Evolutionary conservation across 2,329 filamentous ascomycete genomes (phyloP).

Genomic region (Westerdykella sp.): DNA sequence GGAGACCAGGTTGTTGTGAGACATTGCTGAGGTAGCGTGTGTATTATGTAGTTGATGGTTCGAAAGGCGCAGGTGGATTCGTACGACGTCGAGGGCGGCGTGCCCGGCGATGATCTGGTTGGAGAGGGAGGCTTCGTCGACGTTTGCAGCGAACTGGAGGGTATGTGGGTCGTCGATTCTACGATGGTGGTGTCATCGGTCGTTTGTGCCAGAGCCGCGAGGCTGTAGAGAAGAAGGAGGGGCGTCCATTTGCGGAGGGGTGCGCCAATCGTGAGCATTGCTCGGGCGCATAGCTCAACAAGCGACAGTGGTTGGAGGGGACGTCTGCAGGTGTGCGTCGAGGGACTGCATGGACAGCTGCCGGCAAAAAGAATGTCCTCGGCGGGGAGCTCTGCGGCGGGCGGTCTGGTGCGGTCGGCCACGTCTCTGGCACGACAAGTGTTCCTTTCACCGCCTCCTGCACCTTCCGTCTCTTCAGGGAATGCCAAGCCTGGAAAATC

Average conservation of each 20-base stretch:
- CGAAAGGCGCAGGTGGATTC: slow-evolving; percentile 46
- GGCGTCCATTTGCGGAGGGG: slow-evolving; percentile 33
- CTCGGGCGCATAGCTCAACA: slow-evolving; percentile 34
- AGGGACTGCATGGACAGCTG: no score
- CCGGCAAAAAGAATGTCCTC: no score
- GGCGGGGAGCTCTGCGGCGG: no score
- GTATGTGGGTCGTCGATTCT: slow-evolving; percentile 16
- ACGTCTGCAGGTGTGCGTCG: slow-evolving; percentile 1
- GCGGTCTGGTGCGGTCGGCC: no score
- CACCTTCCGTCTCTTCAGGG: no score
- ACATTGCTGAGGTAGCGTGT: slow-evolving; percentile 70
- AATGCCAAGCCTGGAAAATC: no score
- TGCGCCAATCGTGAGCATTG: slow-evolving; percentile 37
- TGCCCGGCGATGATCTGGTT: slow-evolving; percentile 3
- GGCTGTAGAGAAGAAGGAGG: slow-evolving; percentile 31
- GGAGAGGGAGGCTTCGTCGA: slow-evolving; percentile 5
- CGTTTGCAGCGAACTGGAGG: slow-evolving; percentile 4
- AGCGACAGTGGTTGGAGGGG: slow-evolving; percentile 18
- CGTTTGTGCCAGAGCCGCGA: slow-evolving; percentile 20
- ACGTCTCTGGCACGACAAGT: no score
- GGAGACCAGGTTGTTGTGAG: slow-evolving; percentile 55
- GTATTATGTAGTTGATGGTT: slow-evolving; percentile 77
- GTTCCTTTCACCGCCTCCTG: no score
- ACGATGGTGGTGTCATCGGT: slow-evolving; percentile 31
- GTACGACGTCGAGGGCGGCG: slow-evolving; percentile 13